Evolutionary conservation across 108 stramenopile species (phyloP).

Genomic region (Conticribra weissflogii): DNA sequence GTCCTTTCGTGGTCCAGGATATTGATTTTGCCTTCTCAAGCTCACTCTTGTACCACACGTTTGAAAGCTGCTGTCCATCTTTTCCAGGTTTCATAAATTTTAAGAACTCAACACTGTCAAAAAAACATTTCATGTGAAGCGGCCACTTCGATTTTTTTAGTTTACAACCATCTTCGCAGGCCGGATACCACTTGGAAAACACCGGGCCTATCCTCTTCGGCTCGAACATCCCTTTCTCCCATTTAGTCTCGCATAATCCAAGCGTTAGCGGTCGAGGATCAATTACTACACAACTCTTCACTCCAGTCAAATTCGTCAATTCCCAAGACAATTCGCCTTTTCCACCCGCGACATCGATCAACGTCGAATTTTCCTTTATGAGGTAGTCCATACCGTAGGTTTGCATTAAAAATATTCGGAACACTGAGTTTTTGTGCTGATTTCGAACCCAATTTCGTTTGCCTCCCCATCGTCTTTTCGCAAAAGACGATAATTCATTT

Average conservation of each 20-base stretch:
- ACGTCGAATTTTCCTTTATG: neutral
- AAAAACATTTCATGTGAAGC: slow-evolving; percentile 35
- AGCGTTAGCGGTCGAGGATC: slow-evolving; percentile 46
- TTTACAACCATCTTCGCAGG: slow-evolving; percentile 38
- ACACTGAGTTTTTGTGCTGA: slow-evolving; percentile 43
- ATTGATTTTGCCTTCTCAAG: slow-evolving; percentile 24
- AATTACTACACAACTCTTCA: slow-evolving; percentile 28
- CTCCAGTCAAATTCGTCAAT: slow-evolving; percentile 40
- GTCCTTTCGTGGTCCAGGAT: slow-evolving; percentile 35
- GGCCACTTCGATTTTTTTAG: slow-evolving; percentile 27
- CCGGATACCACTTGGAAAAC: slow-evolving; percentile 48
- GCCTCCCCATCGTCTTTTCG: slow-evolving; percentile 34
- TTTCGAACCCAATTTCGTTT: slow-evolving; percentile 32
- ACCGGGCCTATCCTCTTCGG: slow-evolving; percentile 38
- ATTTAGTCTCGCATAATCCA: slow-evolving; percentile 15
- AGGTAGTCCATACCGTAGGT: slow-evolving; percentile 43
- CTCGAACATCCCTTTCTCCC: slow-evolving; percentile 40
- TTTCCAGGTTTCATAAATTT: slow-evolving; percentile 18
- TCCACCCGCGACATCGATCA: slow-evolving; percentile 48
- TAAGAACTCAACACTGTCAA: slow-evolving; percentile 20
- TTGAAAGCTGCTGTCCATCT: neutral
- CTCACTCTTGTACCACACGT: slow-evolving; percentile 13
- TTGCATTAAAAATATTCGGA: slow-evolving; percentile 48
- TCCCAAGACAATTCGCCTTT: slow-evolving; percentile 49
- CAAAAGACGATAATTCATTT: slow-evolving; percentile 5